These are phyloP conservation scores for Dioscorea dumetorum DNA, from an alignment of 106 monocot genomes.

Conservation along the genomic window DNA sequence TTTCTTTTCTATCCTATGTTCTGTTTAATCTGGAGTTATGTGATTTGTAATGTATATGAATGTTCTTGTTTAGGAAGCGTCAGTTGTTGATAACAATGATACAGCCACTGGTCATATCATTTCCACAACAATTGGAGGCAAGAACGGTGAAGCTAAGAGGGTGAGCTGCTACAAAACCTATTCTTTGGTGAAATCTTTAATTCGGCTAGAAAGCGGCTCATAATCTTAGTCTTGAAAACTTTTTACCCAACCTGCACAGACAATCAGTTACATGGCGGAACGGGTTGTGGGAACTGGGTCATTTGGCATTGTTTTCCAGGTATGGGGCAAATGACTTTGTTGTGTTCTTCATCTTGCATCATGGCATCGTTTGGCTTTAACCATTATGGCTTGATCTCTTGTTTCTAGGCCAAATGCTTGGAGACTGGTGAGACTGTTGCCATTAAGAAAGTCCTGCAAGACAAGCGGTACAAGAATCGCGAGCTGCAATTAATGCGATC, in stretches of 20 bases:
- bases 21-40: background rate
- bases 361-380: background rate
- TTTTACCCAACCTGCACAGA: conserved; percentile 24
- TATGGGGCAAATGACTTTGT: conserved; percentile 2
- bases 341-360: background rate
- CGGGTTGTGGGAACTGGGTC: conserved; percentile 92
- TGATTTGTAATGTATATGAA: background rate
- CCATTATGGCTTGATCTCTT: background rate
- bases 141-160: conserved; percentile 71
- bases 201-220: background rate
- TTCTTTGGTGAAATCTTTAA: background rate
- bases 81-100: conserved; percentile 43
- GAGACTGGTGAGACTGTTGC: conserved; percentile 86
- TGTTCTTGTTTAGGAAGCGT: conserved; percentile 15
- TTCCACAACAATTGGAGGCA: conserved; percentile 75
- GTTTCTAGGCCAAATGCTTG: conserved; percentile 79
- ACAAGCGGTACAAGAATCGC: conserved; percentile 74
- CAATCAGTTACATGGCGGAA: conserved; percentile 95
- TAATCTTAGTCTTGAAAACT: background rate
- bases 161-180: conserved; percentile 17
- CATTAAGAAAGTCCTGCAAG: conserved; percentile 78
- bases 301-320: conserved; percentile 95
- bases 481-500: conserved; percentile 78
- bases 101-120: conserved; percentile 79
- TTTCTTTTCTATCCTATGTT: background rate